Conservation (phyloP, 139 green algal genomes). For the Closterium sp. region DNA sequence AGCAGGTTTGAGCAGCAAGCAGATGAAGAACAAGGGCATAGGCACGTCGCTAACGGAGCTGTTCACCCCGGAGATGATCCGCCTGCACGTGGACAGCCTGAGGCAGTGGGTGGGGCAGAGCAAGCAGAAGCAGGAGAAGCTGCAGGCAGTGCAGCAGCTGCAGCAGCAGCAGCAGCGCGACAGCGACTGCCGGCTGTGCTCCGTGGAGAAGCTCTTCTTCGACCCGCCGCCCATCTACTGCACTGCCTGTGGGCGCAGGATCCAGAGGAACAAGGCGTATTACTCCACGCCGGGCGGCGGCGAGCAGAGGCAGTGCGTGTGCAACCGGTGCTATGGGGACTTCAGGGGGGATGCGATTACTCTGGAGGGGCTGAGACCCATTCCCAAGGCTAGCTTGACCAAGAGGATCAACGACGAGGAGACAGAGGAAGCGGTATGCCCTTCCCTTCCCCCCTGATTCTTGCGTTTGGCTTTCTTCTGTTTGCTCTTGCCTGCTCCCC, state of each 20-base stretch:
- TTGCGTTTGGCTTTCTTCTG: not conserved
- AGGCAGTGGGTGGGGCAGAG: slow-evolving; percentile 40
- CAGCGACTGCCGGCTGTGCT: slow-evolving; percentile 76
- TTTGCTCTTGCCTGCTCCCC: not conserved
- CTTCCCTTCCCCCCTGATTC: not conserved
- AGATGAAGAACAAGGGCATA: slow-evolving; percentile 22
- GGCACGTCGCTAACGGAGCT: slow-evolving; percentile 90
- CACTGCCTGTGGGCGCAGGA: slow-evolving; percentile 77
- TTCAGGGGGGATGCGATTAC: slow-evolving; percentile 64
- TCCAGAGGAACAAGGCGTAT: slow-evolving; percentile 80
- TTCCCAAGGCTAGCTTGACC: slow-evolving; percentile 64
- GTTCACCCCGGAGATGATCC: slow-evolving; percentile 75
- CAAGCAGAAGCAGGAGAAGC: slow-evolving; percentile 46
- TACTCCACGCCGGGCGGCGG: slow-evolving; percentile 5
- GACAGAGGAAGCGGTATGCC: slow-evolving; percentile 54
- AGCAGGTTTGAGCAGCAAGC: not conserved
- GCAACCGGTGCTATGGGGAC: slow-evolving; percentile 75
- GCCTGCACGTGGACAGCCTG: slow-evolving; percentile 67
- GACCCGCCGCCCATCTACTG: slow-evolving; percentile 95
- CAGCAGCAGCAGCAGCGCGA: slow-evolving; percentile 43
- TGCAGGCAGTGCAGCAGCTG: slow-evolving; percentile 12
- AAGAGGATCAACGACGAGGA: slow-evolving; percentile 95
- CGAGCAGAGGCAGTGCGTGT: slow-evolving; percentile 67
- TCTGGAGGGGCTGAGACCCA: slow-evolving; percentile 39
- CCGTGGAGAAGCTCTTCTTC: slow-evolving; percentile 79